Evolutionary conservation across 139 green algal species (phyloP).

Genomic region (Tetraselmis chui): DNA sequence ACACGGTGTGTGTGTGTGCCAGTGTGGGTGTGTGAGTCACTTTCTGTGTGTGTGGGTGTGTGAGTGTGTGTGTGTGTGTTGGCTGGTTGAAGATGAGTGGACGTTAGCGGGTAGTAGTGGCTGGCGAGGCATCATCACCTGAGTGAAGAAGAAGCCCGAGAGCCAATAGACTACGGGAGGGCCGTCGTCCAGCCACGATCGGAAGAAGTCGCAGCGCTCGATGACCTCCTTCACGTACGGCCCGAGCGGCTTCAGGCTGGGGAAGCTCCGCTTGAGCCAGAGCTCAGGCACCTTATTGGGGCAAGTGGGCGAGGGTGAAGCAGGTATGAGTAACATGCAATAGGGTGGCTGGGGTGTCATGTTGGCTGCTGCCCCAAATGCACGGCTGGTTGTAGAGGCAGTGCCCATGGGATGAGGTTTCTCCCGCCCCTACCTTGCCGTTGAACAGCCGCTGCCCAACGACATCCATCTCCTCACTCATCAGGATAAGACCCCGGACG

Average conservation of each 20-base stretch:
- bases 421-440: not conserved
- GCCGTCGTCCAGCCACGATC: conserved; percentile 13
- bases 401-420: not conserved
- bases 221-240: conserved; percentile 27
- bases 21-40: too few relatives aligned
- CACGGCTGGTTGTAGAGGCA: too few relatives aligned
- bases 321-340: not conserved
- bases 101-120: too few relatives aligned
- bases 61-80: too few relatives aligned
- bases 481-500: not conserved
- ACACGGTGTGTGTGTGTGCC: too few relatives aligned
- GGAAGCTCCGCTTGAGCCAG: conserved; percentile 22
- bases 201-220: conserved; percentile 18
- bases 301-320: not conserved
- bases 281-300: conserved; percentile 22
- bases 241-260: conserved; percentile 25
- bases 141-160: conserved; percentile 20
- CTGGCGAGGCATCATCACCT: conserved; percentile 23
- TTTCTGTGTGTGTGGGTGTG: too few relatives aligned
- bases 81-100: too few relatives aligned
- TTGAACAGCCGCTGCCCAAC: not conserved
- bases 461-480: not conserved
- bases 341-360: not conserved
- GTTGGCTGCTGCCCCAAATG: too few relatives aligned
- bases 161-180: not conserved